Evolutionary conservation across 495 filamentous ascomycete species (phyloP).

Genomic region (Podospora tetraspora): DNA sequence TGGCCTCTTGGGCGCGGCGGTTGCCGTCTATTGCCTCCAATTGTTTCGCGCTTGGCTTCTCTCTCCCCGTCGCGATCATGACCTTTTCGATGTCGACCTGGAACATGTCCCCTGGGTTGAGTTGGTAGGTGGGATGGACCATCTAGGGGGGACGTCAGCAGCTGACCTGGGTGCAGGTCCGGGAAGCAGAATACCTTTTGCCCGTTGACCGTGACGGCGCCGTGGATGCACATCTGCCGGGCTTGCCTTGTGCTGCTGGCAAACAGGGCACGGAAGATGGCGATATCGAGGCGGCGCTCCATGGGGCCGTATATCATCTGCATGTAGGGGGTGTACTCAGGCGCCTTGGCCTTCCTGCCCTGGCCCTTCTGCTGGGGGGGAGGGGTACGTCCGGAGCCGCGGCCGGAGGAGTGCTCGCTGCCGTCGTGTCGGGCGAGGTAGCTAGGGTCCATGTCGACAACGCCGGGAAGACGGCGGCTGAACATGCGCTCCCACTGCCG

Average conservation of each 20-base stretch:
- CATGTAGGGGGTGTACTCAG: constrained; percentile 78
- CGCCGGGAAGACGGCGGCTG: constrained; percentile 64
- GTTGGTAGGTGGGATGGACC: constrained; percentile 84
- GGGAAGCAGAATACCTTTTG: constrained; percentile 66
- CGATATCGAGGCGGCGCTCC: constrained; percentile 85
- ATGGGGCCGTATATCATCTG: constrained; percentile 88
- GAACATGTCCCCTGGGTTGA: constrained; percentile 98
- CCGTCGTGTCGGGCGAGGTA: constrained; percentile 77
- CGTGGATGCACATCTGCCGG: constrained; percentile 88
- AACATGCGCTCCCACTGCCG: constrained; percentile 92
- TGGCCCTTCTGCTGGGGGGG: too few relatives aligned
- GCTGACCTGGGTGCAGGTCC: neutral
- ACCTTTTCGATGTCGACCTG: constrained; percentile 86
- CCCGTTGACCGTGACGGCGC: constrained; percentile 90
- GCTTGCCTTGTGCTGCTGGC: constrained; percentile 93
- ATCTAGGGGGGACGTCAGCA: constrained; percentile 52
- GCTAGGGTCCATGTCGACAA: constrained; percentile 73
- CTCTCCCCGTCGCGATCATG: constrained; percentile 74
- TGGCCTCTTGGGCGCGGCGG: neutral
- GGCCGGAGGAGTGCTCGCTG: constrained; percentile 69
- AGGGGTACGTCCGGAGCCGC: constrained; percentile 59
- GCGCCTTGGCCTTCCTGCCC: too few relatives aligned
- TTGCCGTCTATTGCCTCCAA: neutral
- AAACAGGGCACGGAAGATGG: constrained; percentile 87
- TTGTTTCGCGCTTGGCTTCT: constrained; percentile 42